phyloP scores from a whole-genome alignment of 2,329 filamentous ascomycete genomes.

The Cladosporium sp. region DNA sequence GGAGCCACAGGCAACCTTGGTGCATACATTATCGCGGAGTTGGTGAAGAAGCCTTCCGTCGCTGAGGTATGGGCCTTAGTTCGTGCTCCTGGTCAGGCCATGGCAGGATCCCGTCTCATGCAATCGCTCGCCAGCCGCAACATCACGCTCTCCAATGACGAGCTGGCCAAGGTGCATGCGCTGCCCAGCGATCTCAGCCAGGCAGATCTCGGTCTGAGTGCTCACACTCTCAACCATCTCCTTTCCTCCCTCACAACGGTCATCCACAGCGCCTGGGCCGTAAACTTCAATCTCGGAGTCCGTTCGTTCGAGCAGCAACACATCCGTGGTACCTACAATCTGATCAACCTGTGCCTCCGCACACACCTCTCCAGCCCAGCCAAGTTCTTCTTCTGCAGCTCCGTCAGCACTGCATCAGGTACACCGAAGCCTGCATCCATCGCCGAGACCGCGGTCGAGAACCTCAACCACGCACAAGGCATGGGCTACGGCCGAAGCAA shows the following conservation, averaged over 20 bases:
- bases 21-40: slow-evolving; percentile 53
- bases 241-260: slow-evolving; percentile 42
- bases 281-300: slow-evolving; percentile 58
- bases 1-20: slow-evolving; percentile 67
- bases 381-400: slow-evolving; percentile 54
- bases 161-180: slow-evolving; percentile 39
- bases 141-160: slow-evolving; percentile 36
- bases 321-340: slow-evolving; percentile 47
- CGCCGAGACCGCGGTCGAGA: slow-evolving; percentile 21
- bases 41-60: slow-evolving; percentile 34
- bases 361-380: slow-evolving; percentile 36
- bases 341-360: slow-evolving; percentile 43
- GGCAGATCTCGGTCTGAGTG: slow-evolving; percentile 43
- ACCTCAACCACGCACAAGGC: slow-evolving; percentile 25
- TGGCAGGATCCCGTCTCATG: slow-evolving; percentile 38
- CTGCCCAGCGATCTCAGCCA: slow-evolving; percentile 44
- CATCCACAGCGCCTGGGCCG: slow-evolving; percentile 55
- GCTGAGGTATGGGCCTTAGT: slow-evolving; percentile 54
- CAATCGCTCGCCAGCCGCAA: slow-evolving; percentile 39
- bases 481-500: slow-evolving; percentile 31
- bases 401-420: slow-evolving; percentile 44
- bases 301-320: slow-evolving; percentile 51
- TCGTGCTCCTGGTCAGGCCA: slow-evolving; percentile 43
- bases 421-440: slow-evolving; percentile 24
- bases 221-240: slow-evolving; percentile 23